Conservation (phyloP, 2,329 filamentous ascomycete genomes). For the Colletotrichum phormii region DNA sequence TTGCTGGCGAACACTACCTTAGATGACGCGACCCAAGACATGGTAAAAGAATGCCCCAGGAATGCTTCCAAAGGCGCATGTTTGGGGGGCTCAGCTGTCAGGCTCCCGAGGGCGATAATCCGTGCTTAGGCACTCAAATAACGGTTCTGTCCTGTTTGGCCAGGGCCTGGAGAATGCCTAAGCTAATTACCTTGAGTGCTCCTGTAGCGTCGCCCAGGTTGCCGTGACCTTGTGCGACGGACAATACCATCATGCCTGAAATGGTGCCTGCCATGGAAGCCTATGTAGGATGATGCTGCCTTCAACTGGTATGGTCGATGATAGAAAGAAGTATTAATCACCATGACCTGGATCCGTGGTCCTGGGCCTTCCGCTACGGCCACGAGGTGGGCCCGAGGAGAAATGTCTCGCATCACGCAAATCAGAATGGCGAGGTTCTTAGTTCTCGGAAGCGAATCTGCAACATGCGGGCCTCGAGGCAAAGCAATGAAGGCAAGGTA, state of each 20-base stretch:
- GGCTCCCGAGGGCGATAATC: background rate
- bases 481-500: constrained; percentile 16
- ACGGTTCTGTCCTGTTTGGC: background rate
- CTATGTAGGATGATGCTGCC: background rate
- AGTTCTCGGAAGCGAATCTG: constrained; percentile 16
- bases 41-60: background rate
- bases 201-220: background rate
- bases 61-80: background rate
- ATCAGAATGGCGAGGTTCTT: constrained; percentile 5
- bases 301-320: background rate
- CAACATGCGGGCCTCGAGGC: constrained; percentile 23
- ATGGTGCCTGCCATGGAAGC: background rate
- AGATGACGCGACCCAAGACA: background rate
- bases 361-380: background rate
- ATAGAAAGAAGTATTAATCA: background rate
- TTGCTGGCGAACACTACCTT: background rate
- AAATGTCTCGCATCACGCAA: constrained; percentile 26
- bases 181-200: background rate
- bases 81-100: background rate
- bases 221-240: background rate
- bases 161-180: background rate
- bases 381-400: constrained; percentile 5
- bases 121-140: background rate
- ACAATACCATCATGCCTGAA: background rate
- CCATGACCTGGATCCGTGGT: background rate